Base-by-base conservation (phyloP, 2,329 filamentous ascomycete genomes). In the Paecilomyces niveus region DNA sequence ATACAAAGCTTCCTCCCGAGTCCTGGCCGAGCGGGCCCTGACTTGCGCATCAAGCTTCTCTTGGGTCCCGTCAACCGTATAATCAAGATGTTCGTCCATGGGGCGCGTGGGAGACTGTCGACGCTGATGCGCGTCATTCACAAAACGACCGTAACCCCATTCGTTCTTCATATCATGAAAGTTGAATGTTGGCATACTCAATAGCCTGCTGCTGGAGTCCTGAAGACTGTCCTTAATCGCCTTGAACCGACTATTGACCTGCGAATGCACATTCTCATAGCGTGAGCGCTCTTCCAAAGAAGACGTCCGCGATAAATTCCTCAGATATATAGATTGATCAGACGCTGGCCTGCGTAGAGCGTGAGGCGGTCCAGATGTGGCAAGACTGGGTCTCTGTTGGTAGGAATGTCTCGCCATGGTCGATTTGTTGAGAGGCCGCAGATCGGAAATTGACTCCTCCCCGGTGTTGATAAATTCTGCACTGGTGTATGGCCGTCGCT, bases 231-330 rank as follows among this genome's bases (percentile, higher is more conserved):
- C 92, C 68, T 87, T 89, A 70, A 97, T 89, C 3, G 93, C 93
- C 76, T 96, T 96, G 68, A 94, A 81, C 50, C 93, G 84, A 65
- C 89, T 91, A 67, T 97, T 97, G 64, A 93, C 88, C 78, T 94
- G 90, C 61, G 90, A 89, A 51, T 87, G 85, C 11, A 96, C 85
- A 72, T 94, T 81, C 54, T 89, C 84, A 72, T 94, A 97, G 52
- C 87, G 83, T 45, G 85, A 85, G 66, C 93, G 90, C 68, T 97
- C 90, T 1, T 92, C 92, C 0, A 95, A 81, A 0, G 91, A 95
- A 0, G 92, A 94, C 0, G 89, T 86, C 26, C 86, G 82, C 0
- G 92, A 96, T 2, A 92, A 78, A 3, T 85, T 86, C 64, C 90
- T 85, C 15, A 94, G 80, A 18, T 81, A 76, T 60, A 95, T 75